phyloP scores from a whole-genome alignment of 2,329 filamentous ascomycete species.

The Hypoxylon sp. region DNA sequence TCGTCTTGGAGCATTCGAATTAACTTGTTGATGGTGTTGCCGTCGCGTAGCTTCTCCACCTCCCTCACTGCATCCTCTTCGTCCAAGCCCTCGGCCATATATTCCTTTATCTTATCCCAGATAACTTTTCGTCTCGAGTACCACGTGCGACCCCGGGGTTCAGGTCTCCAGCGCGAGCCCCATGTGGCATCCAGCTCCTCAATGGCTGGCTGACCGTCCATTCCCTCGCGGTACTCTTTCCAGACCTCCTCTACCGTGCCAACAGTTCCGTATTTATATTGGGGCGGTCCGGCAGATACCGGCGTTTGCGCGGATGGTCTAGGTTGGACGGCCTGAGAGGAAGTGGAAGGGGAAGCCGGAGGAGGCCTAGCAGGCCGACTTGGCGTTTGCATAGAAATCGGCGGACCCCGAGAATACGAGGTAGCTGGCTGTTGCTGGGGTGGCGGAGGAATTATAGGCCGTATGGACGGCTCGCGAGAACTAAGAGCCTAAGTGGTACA shows the following conservation, averaged over 20 bases:
- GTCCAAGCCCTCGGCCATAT: constrained; percentile 54
- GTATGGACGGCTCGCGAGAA: constrained; percentile 45
- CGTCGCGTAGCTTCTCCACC: constrained; percentile 55
- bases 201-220: constrained; percentile 55
- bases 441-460: constrained; percentile 46
- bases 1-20: constrained; percentile 55
- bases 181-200: constrained; percentile 54
- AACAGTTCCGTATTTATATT: constrained; percentile 54
- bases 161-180: constrained; percentile 56
- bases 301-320: constrained; percentile 48
- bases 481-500: constrained; percentile 43
- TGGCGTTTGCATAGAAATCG: constrained; percentile 48
- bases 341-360: constrained; percentile 48
- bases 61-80: constrained; percentile 54
- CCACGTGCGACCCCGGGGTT: constrained; percentile 55
- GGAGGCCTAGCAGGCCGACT: constrained; percentile 48
- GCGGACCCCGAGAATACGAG: constrained; percentile 45
- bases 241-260: constrained; percentile 56
- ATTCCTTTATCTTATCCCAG: constrained; percentile 57
- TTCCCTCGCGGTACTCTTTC: constrained; percentile 55
- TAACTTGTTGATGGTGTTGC: constrained; percentile 56
- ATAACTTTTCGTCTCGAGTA: constrained; percentile 57
- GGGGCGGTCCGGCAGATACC: constrained; percentile 51
- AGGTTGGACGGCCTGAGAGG: constrained; percentile 46
- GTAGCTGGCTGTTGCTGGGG: constrained; percentile 46